These are phyloP conservation scores for Amaranthus hypochondriacus DNA, from an alignment of 148 eudicot species.

Conservation along the genomic window DNA sequence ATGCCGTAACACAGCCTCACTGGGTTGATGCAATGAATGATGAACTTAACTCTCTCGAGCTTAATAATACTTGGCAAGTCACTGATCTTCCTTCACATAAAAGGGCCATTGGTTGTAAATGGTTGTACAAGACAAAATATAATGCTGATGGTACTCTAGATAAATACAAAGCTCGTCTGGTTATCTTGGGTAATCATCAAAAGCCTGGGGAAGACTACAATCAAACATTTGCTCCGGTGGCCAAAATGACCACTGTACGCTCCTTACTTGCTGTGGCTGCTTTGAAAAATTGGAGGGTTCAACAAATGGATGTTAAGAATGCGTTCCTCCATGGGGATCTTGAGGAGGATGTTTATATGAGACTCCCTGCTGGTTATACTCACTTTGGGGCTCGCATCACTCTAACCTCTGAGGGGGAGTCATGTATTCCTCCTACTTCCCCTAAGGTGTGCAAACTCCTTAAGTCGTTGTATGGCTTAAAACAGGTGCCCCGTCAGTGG, in stretches of 20 bases:
- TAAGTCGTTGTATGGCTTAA: background rate
- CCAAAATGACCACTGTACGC: background rate
- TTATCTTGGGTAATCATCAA: background rate
- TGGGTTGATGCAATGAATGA: background rate
- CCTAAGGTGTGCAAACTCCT: background rate
- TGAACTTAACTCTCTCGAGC: background rate
- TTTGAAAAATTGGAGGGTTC: background rate
- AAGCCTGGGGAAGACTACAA: background rate
- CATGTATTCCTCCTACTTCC: background rate
- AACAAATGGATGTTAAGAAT: slow-evolving; percentile 6
- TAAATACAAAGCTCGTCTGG: background rate
- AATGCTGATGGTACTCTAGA: background rate
- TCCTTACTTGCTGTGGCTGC: background rate
- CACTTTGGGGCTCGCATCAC: background rate
- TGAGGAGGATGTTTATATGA: background rate
- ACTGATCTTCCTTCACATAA: background rate
- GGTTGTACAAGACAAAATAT: background rate
- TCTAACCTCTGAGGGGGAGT: background rate
- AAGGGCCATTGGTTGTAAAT: background rate
- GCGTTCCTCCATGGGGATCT: background rate
- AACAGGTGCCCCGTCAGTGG: background rate
- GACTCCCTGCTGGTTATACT: background rate
- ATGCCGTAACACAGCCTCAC: background rate
- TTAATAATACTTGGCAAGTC: background rate
- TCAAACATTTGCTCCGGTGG: background rate